Evolutionary conservation across 176 grass and related monocot species (phyloP), one percentile per base, ranked within the genome.

Genomic region (Chrysopogon serrulatus): DNA sequence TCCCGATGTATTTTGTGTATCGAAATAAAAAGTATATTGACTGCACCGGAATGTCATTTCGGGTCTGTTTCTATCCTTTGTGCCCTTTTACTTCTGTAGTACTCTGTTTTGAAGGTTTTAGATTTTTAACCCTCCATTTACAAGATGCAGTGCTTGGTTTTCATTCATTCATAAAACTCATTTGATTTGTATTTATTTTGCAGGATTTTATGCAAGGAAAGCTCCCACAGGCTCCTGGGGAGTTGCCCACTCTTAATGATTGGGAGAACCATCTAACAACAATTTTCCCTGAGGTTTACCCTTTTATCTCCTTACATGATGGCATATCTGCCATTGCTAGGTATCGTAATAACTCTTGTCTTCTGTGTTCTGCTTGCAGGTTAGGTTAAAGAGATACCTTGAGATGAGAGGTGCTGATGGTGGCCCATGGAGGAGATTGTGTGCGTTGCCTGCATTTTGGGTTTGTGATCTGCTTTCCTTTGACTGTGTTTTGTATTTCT

Each of bases 231-330:
- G 77, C 85, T 88, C 97, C 88, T n/a, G 93, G 93, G 74, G 97
- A 96, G 65, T 74, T 99, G 71, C 97, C 97, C 66, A 99, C 90
- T 71, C 69, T 99, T 78, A 96, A 96, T 76, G 97, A 99, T 54
- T 99, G 97, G 97, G 97, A 99, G 87, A 99, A 99, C 79, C 97
- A 99, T 91, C 91, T 99, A 87, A 99, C 97, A 61, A 99, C 97
- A 79, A 99, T 99, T 90, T 99, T 99, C 41, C 97, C 97, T 76
- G 97, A 99, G 91, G 96, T 98, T 84, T 77, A 17, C 19, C 53
- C 44, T 78, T 77, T 56, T 23, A 75, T 66, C 62, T 53, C 16
- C 27, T 79, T 83, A 32, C 17, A 26, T 31, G 51, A 42, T 87
- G 43, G 10, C 42, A 67, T 85, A 74, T 69, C 64, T 37, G 18